Evolutionary conservation across 352 stramenopile genomes (phyloP).

Genomic region (Pythium brachiatum): DNA sequence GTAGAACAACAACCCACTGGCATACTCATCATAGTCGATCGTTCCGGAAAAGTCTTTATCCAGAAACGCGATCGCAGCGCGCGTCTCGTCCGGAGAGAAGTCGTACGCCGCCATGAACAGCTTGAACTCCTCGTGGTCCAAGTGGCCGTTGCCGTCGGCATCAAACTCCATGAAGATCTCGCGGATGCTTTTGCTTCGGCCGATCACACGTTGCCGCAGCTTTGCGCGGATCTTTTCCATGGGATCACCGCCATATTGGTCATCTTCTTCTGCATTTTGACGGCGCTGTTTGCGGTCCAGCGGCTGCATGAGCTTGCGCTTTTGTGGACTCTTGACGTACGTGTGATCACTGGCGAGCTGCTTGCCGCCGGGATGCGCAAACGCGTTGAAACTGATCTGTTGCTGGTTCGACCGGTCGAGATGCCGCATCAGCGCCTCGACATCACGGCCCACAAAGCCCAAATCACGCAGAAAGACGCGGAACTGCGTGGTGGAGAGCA

Average conservation of each 20-base stretch:
- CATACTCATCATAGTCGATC: slow-evolving; percentile 77
- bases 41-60: slow-evolving; percentile 58
- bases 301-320: slow-evolving; percentile 39
- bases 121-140: slow-evolving; percentile 69
- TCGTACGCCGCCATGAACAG: slow-evolving; percentile 65
- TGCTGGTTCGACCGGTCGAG: slow-evolving; percentile 36
- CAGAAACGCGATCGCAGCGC: slow-evolving; percentile 44
- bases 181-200: slow-evolving; percentile 67
- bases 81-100: slow-evolving; percentile 46
- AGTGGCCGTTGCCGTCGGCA: slow-evolving; percentile 45
- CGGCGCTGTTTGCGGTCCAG: slow-evolving; percentile 15
- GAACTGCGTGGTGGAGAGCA: slow-evolving; percentile 47
- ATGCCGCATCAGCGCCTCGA: slow-evolving; percentile 47
- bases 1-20: slow-evolving; percentile 63
- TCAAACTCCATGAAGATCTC: slow-evolving; percentile 75
- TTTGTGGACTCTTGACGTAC: slow-evolving; percentile 41
- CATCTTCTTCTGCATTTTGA: slow-evolving; percentile 22
- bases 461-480: slow-evolving; percentile 50
- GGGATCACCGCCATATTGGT: slow-evolving; percentile 28
- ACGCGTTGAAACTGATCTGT: slow-evolving; percentile 52
- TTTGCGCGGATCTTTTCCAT: slow-evolving; percentile 58
- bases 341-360: slow-evolving; percentile 32
- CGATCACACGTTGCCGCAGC: slow-evolving; percentile 63
- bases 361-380: slow-evolving; percentile 37
- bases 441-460: slow-evolving; percentile 47